A percentile compares a stretch with the other conserved stretches of the same genome.
Conservation (phyloP, 2,329 filamentous ascomycete species). For the Ophiostoma piceae region DNA sequence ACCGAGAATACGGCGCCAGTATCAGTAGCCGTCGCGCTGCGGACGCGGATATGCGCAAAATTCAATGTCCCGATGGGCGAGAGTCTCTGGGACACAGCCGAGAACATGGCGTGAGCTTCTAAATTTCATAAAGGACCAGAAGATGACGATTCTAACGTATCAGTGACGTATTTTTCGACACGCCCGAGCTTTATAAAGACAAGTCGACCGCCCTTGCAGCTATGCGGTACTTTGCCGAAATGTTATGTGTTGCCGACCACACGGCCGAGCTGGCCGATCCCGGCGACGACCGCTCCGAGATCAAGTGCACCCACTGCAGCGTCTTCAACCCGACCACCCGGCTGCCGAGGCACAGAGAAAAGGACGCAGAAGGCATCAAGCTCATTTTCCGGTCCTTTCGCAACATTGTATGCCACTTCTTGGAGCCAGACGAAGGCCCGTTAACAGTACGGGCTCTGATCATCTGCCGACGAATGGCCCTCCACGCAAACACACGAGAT, state of each 20-base stretch:
- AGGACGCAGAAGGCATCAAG: conserved; percentile 9
- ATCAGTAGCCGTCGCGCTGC: conserved; percentile 13
- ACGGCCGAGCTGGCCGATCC: conserved; percentile 20
- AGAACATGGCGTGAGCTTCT: conserved; percentile 21
- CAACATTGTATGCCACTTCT: background rate
- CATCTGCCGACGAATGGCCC: conserved; percentile 21
- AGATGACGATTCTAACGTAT: background rate
- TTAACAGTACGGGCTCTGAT: conserved; percentile 23
- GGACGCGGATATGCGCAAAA: conserved; percentile 15
- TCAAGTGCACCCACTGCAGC: conserved; percentile 22
- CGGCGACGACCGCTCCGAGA: conserved; percentile 15
- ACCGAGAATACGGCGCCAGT: conserved; percentile 14
- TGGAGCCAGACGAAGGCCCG: conserved; percentile 19
- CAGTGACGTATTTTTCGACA: background rate
- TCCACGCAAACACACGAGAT: conserved; percentile 17
- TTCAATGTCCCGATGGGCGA: conserved; percentile 19
- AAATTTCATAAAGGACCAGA: background rate
- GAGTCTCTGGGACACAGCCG: conserved; percentile 16
- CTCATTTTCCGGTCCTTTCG: conserved; percentile 11
- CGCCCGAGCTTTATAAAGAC: background rate
- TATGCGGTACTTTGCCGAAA: conserved; percentile 21
- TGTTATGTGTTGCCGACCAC: conserved; percentile 19
- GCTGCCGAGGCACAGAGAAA: conserved; percentile 16
- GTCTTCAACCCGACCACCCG: conserved; percentile 6
- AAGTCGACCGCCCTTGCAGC: conserved; percentile 14